Conservation (phyloP, 371 early-diverging fungal genomes). For the Basidiobolus meristosporus region DNA sequence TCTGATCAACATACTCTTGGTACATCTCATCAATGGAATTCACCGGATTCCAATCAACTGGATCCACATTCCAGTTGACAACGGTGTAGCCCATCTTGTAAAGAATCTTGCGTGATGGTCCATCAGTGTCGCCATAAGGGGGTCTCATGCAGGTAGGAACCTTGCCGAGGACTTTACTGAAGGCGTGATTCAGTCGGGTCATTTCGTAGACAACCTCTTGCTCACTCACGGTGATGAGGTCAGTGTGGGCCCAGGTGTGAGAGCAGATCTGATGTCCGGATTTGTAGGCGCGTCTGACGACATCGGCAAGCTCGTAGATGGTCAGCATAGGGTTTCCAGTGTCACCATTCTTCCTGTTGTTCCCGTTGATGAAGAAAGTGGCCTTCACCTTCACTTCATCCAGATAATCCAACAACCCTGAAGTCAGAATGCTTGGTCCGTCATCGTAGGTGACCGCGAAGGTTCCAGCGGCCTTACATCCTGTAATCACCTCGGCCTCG, state of each 20-base stretch:
- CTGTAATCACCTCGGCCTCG: not conserved
- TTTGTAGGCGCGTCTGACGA: slow-evolving; percentile 12
- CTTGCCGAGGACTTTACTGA: slow-evolving; percentile 14
- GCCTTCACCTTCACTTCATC: slow-evolving; percentile 18
- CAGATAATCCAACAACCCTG: slow-evolving; percentile 21
- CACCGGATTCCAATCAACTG: slow-evolving; percentile 5
- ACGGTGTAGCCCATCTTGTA: slow-evolving; percentile 1
- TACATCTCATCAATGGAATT: not conserved
- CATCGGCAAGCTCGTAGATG: not conserved
- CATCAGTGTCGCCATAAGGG: slow-evolving; percentile 7
- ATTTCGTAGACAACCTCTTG: slow-evolving; percentile 9
- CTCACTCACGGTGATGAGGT: slow-evolving; percentile 13
- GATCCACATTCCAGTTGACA: slow-evolving; percentile 9
- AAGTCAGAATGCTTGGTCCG: slow-evolving; percentile 24
- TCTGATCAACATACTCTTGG: too few relatives aligned
- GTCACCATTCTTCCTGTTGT: slow-evolving; percentile 9
- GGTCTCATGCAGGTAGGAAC: slow-evolving; percentile 22
- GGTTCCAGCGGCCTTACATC: slow-evolving; percentile 3
- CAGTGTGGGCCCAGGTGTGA: slow-evolving; percentile 27
- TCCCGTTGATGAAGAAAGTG: slow-evolving; percentile 51
- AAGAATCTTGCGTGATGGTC: not conserved
- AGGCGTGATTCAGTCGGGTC: slow-evolving; percentile 8
- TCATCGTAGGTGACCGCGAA: slow-evolving; percentile 43
- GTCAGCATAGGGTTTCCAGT: slow-evolving; percentile 4
- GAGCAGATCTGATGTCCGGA: slow-evolving; percentile 27